Evolutionary conservation across 148 eudicot species (phyloP).

Genomic region (Rhododendron kiyosumense): DNA sequence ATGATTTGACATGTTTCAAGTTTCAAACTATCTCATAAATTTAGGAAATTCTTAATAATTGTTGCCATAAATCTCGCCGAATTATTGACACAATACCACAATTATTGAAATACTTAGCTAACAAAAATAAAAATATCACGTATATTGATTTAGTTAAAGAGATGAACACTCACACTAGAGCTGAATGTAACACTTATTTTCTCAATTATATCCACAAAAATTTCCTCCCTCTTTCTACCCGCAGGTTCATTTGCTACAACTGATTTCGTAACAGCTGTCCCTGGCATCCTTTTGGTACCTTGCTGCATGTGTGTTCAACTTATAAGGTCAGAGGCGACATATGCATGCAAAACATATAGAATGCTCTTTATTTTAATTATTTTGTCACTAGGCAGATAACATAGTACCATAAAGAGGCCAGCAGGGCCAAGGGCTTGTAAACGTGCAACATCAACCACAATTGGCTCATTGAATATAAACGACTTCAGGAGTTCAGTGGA

Average conservation of each 20-base stretch:
- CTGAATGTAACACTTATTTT: slow-evolving; percentile 96
- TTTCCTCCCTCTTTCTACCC: slow-evolving; percentile 94
- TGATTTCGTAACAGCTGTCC: slow-evolving; percentile 94
- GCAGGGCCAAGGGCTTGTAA: slow-evolving; percentile 82
- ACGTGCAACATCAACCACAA: slow-evolving; percentile 85
- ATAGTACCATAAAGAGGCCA: slow-evolving; percentile 79
- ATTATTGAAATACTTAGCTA: not conserved
- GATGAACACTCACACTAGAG: slow-evolving; percentile 67
- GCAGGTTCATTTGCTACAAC: slow-evolving; percentile 96
- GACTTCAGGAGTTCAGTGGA: slow-evolving; percentile 93
- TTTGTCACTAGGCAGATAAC: slow-evolving; percentile 3
- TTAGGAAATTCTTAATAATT: not conserved
- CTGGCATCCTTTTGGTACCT: slow-evolving; percentile 96
- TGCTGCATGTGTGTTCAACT: slow-evolving; percentile 52
- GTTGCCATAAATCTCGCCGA: not conserved
- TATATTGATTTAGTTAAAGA: slow-evolving; percentile 10
- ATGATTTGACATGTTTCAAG: not conserved
- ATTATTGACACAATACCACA: not conserved
- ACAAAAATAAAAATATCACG: not conserved
- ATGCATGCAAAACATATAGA: not conserved
- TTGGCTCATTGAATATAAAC: slow-evolving; percentile 86
- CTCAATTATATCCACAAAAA: slow-evolving; percentile 95
- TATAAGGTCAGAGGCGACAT: slow-evolving; percentile 10
- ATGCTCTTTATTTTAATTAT: not conserved
- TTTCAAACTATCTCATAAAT: not conserved